phyloP scores from a whole-genome alignment of 345 rosid genomes.

The Salix suchowensis region DNA sequence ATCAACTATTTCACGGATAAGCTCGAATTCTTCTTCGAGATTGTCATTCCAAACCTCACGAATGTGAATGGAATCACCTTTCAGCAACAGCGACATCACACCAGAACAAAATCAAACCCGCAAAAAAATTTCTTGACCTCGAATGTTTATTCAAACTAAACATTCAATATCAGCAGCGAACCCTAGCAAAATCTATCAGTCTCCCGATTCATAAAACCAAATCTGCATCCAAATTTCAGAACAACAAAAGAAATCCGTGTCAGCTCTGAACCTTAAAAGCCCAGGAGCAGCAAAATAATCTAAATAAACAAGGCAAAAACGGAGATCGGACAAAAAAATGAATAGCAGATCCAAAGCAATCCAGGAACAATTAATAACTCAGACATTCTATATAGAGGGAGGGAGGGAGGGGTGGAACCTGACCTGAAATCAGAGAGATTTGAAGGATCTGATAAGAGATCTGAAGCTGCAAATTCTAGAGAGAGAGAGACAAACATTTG shows the following conservation, averaged over 20 bases:
- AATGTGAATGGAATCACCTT: conserved; percentile 52
- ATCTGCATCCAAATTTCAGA: conserved; percentile 6
- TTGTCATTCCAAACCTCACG: conserved; percentile 71
- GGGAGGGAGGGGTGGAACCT: neutral
- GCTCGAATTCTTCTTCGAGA: conserved; percentile 45
- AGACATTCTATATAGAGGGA: neutral
- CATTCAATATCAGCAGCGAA: neutral
- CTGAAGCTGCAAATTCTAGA: conserved; percentile 15
- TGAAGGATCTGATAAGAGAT: conserved; percentile 8
- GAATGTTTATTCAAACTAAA: neutral
- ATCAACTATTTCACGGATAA: conserved; percentile 51
- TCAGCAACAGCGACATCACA: conserved; percentile 51
- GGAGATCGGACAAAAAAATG: neutral
- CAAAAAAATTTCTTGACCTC: neutral
- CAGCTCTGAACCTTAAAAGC: neutral
- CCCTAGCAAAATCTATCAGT: neutral
- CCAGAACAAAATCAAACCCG: neutral
- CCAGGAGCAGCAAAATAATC: neutral
- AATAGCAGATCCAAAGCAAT: neutral
- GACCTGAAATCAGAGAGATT: conserved; percentile 3
- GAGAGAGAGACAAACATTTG: conserved; percentile 8
- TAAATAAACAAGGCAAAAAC: neutral
- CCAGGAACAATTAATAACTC: neutral
- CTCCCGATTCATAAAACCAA: conserved; percentile 6
- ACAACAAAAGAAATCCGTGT: neutral